phyloP scores from a whole-genome alignment of 495 filamentous ascomycete genomes.

The Delitschia confertaspora region DNA sequence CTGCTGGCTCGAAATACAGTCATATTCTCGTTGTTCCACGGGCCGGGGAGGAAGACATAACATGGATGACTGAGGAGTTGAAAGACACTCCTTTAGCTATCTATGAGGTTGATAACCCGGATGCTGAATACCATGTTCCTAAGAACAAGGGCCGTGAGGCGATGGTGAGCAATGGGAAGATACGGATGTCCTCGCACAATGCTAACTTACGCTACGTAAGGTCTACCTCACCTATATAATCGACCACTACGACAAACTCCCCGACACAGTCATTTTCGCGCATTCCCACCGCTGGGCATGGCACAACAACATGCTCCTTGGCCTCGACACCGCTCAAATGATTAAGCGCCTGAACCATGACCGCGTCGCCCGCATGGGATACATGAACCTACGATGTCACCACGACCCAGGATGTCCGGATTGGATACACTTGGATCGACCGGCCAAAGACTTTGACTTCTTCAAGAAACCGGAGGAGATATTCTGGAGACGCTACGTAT shows the following conservation, averaged over 20 bases:
- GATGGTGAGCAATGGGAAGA: conserved; percentile 12
- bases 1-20: conserved; percentile 22
- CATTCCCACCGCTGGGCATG: conserved; percentile 28
- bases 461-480: conserved; percentile 27
- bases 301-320: conserved; percentile 41
- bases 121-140: conserved; percentile 18
- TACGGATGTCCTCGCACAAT: background rate
- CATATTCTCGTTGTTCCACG: conserved; percentile 19
- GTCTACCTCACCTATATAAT: conserved; percentile 28
- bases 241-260: conserved; percentile 25
- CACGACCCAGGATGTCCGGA: conserved; percentile 55
- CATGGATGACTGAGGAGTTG: conserved; percentile 25
- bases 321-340: conserved; percentile 44
- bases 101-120: conserved; percentile 27
- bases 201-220: conserved; percentile 4
- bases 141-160: conserved; percentile 29
- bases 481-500: conserved; percentile 21
- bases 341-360: conserved; percentile 45
- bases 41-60: conserved; percentile 22
- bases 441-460: conserved; percentile 24
- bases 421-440: conserved; percentile 43
- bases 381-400: conserved; percentile 57
- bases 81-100: conserved; percentile 6
- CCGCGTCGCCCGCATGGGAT: conserved; percentile 49
- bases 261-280: conserved; percentile 26